Evolutionary conservation across 2,329 filamentous ascomycete genomes (phyloP), one percentile per base, ranked within the genome.

Genomic region (Monosporascus cannonballus): DNA sequence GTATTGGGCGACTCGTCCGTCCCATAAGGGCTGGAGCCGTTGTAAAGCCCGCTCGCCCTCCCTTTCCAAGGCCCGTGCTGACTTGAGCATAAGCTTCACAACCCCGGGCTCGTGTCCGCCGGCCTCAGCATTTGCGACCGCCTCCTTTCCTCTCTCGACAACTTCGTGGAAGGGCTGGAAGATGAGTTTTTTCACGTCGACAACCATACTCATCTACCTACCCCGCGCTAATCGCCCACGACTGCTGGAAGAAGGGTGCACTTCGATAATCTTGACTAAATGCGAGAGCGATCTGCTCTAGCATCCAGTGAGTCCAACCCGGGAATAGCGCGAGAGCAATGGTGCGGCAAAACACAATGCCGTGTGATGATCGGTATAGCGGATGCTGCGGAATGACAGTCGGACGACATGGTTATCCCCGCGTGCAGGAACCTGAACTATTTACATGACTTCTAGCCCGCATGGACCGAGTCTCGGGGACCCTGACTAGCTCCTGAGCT

Each of bases 161-260:
- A 75, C 68, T 52, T 74, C 72, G 44, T 60, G 61, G 48, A 75
- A 73, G 17, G 72, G 72, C 22, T 68, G 69, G 34, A 72, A 54
- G 39, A 66, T 34, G 22, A 65, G 60, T 41, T 62, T 59, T 53
- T 65, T 62, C 51, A 57, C 61, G n/a, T 62, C 60, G 42, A 62
- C 56, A 41, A 58, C 58, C 63, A 65, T 65, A 41, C 51, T 53
- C 50, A 27, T 30, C 18, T 18, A 42, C 4, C 38, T 39, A 20
- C 39, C 39, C 39, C 18, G 24, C 24, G 42, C 14, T 17, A 15
- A 46, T 27, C 17, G 42, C 17, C 17, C 42, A n/a, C 22, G 22
- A 22, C n/a, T 1, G 42, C n/a, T 1, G 42, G 22, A 2, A 42
- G 14, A 24, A 20, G 39, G 39, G 39, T 20, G 17, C 4, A 11